Percentiles rank a stretch among this genome's conserved stretches.
Conservation (phyloP, 768 basidiomycete species). For the Russula foetens region DNA sequence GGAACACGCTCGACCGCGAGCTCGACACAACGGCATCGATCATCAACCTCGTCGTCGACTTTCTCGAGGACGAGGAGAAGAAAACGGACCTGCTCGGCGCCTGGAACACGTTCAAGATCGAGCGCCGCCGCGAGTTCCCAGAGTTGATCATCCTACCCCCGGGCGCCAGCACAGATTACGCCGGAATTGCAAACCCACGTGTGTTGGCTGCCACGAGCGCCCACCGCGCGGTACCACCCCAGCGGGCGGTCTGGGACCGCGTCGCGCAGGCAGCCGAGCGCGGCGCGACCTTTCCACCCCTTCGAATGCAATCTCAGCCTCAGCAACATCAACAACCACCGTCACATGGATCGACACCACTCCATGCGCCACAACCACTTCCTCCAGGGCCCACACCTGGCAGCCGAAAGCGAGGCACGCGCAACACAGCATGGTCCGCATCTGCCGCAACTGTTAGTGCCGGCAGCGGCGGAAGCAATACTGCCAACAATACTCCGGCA, state of each 20-base stretch:
- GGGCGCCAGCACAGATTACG: conserved; percentile 55
- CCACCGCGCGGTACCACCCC: conserved; percentile 41
- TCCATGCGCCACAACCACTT: conserved; percentile 25
- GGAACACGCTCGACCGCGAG: conserved; percentile 61
- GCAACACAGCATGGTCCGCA: conserved; percentile 21
- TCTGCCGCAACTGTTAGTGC: conserved; percentile 22
- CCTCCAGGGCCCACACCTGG: conserved; percentile 27
- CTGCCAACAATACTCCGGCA: not conserved
- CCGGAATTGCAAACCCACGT: conserved; percentile 73
- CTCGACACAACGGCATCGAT: conserved; percentile 70
- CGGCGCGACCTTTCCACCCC: conserved; percentile 26
- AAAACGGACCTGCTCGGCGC: conserved; percentile 62
- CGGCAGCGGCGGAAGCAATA: conserved; percentile 7
- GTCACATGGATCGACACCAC: conserved; percentile 24
- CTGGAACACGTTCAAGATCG: conserved; percentile 79
- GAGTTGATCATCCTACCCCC: conserved; percentile 49
- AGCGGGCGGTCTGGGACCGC: conserved; percentile 74
- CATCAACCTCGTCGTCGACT: conserved; percentile 63
- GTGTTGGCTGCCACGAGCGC: conserved; percentile 79
- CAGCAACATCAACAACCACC: conserved; percentile 3
- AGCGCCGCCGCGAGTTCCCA: conserved; percentile 86
- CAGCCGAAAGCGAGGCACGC: conserved; percentile 23
- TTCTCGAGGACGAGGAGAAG: conserved; percentile 82
- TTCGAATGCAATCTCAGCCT: conserved; percentile 11
- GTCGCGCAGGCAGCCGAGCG: conserved; percentile 73